Percentiles rank a stretch among this genome's conserved stretches.
Conservation (phyloP, 768 basidiomycete genomes). For the Leccinellum albellum region DNA sequence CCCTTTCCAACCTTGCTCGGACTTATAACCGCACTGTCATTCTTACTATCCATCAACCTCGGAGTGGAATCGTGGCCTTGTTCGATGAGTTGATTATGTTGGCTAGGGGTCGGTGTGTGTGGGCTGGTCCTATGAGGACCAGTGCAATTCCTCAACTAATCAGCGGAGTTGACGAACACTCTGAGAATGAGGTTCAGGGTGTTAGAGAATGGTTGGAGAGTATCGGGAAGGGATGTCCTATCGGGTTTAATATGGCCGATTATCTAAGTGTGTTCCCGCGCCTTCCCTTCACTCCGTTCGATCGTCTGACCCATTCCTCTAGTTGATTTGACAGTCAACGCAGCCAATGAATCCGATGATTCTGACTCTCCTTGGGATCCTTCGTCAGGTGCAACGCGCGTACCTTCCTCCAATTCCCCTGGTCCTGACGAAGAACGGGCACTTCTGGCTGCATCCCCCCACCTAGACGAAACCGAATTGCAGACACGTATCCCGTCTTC, state of each 20-base stretch:
- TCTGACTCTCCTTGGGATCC: conserved; percentile 31
- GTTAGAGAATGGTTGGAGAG: conserved; percentile 63
- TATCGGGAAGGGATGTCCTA: conserved; percentile 81
- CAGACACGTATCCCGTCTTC: conserved; percentile 35
- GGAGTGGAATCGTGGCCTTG: conserved; percentile 93
- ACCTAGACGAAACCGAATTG: conserved; percentile 49
- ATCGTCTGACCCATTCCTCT: conserved; percentile 7
- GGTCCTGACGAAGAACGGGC: conserved; percentile 69
- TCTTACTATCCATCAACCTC: conserved; percentile 97
- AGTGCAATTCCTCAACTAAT: conserved; percentile 3
- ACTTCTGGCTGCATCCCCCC: conserved; percentile 36
- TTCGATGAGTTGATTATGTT: conserved; percentile 91
- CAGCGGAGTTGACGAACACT: conserved; percentile 4
- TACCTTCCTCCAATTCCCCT: conserved; percentile 41
- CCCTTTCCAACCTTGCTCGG: conserved; percentile 77
- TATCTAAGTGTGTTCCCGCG: conserved; percentile 69
- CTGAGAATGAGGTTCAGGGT: conserved; percentile 20
- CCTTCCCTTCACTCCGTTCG: not conserved
- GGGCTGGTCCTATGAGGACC: conserved; percentile 29
- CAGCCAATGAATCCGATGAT: conserved; percentile 37
- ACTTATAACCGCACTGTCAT: conserved; percentile 93
- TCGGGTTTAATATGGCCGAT: conserved; percentile 96
- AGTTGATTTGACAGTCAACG: conserved; percentile 75
- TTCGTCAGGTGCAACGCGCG: conserved; percentile 20
- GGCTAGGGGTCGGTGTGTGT: conserved; percentile 64